These are phyloP conservation scores for Bipolaris oryzae DNA, from an alignment of 2,329 filamentous ascomycete species.

Conservation along the genomic window DNA sequence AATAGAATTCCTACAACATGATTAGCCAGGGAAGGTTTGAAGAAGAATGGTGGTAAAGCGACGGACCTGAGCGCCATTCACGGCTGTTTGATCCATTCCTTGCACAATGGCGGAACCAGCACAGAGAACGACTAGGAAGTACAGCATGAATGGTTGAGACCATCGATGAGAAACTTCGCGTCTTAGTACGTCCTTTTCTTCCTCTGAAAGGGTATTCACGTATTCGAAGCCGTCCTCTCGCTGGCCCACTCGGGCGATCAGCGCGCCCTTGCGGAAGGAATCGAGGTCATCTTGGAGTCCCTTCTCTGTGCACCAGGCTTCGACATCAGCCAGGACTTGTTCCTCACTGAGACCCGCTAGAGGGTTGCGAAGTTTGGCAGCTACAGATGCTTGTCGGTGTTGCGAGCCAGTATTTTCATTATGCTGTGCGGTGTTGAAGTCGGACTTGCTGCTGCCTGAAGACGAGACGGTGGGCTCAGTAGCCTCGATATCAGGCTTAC, in stretches of 20 bases:
- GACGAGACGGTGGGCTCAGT: conserved; percentile 32
- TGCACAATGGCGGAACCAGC: conserved; percentile 73
- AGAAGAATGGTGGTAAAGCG: neutral
- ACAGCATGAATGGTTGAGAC: conserved; percentile 70
- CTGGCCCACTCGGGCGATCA: conserved; percentile 54
- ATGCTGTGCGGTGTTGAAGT: conserved; percentile 26
- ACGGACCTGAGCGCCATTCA: conserved; percentile 41
- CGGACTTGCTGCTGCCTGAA: conserved; percentile 32
- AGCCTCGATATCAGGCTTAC: conserved; percentile 36
- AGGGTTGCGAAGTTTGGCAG: conserved; percentile 57
- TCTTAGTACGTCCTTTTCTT: conserved; percentile 64
- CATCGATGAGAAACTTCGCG: conserved; percentile 70
- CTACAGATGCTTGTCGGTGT: conserved; percentile 30
- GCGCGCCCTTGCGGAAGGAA: conserved; percentile 58
- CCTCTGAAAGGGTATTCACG: conserved; percentile 56
- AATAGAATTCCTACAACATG: conserved; percentile 34
- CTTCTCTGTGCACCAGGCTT: conserved; percentile 59
- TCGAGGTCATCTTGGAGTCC: conserved; percentile 57
- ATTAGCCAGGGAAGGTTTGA: neutral
- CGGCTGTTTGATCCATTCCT: conserved; percentile 53
- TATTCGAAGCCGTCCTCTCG: conserved; percentile 57
- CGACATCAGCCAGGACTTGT: conserved; percentile 61
- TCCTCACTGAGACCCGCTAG: conserved; percentile 60
- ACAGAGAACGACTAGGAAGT: conserved; percentile 69
- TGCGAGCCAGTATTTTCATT: conserved; percentile 27